Percentiles rank a stretch among this genome's conserved stretches.
Evolutionary conservation across 257 asterid genomes (phyloP).

Genomic region (Solanum microdontum): DNA sequence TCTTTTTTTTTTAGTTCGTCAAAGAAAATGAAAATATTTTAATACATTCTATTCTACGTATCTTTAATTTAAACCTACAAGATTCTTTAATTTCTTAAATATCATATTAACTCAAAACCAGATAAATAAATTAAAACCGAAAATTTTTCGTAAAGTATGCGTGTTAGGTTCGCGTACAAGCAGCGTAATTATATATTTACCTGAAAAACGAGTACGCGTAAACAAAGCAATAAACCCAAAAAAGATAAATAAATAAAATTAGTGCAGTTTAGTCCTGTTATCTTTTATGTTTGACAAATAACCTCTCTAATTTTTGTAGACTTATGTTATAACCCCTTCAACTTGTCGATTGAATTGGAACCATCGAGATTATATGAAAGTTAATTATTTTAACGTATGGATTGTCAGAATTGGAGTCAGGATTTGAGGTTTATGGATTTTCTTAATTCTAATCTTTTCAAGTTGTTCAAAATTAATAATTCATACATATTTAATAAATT

Average conservation of each 20-base stretch:
- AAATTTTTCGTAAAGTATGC: too few species aligned
- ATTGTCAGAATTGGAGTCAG: rapidly evolving
- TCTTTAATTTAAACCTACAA: not conserved
- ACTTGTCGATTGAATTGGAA: not conserved
- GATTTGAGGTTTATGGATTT: not conserved
- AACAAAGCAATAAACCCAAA: not conserved
- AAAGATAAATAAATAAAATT: not conserved
- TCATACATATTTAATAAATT: too few species aligned
- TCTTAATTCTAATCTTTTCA: not conserved
- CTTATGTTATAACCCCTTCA: not conserved
- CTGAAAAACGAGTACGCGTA: not conserved
- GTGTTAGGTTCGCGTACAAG: not conserved
- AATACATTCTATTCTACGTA: too few species aligned
- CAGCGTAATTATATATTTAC: not conserved
- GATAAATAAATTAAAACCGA: not conserved
- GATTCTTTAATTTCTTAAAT: not conserved
- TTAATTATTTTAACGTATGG: not conserved
- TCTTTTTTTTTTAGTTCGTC: too few species aligned
- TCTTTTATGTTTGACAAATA: not conserved
- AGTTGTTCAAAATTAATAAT: too few species aligned
- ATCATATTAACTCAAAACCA: not conserved
- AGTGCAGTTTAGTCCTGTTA: not conserved
- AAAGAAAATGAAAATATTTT: too few species aligned
- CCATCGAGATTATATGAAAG: not conserved
- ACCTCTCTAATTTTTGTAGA: not conserved